Base-by-base conservation (phyloP, 129 eudicot genomes). In the Lactuca saligna region DNA sequence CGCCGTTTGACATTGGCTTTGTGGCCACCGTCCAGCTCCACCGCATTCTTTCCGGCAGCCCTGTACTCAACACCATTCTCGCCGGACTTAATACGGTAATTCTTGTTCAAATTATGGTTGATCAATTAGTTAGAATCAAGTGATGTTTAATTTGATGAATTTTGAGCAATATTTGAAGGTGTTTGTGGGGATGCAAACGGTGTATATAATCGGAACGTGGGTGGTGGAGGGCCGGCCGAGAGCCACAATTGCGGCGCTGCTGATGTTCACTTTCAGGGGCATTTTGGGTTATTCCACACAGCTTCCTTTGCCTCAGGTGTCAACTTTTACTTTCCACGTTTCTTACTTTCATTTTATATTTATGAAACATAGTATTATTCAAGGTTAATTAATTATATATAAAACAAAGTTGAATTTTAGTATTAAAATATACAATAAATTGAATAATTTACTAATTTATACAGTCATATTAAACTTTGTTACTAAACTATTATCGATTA, bases 181-280 rank as follows among this genome's bases (percentile, higher is more conserved):
- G 61, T 94, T 94, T 83, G 99, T 94, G 62, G 87, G 78, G 66
- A 89, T 94, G 97, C 99, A 94, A 77, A 83, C 97, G 29, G 70
- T 70, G 48, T 94, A 94, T 61, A 94, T 94, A 59, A 34, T 89
- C 12, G 87, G 99, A 91, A 81, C 96, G 49, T 89, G 82, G 83
- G 50, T 94, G 7, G 65, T 94, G 14, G 99, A 94, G 81, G 99
- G 99, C 17, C 79, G 99, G 50, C 88, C 93, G 20, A 85, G 99
- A 46, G 90, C 99, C 44, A 88, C 97, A 8, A 80, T 94, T 11
- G 80, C 97, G 14, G 83, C 99, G 15, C 56, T 94, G 63, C 89
- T 85, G 80, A 89, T 89, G 97, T 94, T 94, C 82, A 94, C 99
- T 13, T 94, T 86, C 73, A 82, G 99, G 58, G 99, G 99, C 50